These are phyloP conservation scores for Betula pendula DNA, from an alignment of 306 rosid genomes.

Conservation along the genomic window DNA sequence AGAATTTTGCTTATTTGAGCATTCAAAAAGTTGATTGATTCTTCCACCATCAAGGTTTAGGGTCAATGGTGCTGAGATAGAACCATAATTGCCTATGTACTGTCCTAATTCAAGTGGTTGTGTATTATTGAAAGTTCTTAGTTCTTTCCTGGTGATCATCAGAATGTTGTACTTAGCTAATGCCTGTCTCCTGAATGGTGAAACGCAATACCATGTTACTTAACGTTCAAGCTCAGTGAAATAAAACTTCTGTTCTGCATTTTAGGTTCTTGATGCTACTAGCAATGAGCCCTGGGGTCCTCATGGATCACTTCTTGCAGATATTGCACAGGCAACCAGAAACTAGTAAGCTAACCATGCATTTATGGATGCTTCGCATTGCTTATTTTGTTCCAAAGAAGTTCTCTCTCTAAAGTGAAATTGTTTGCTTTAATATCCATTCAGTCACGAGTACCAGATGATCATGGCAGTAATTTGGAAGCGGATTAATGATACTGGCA, in stretches of 20 bases:
- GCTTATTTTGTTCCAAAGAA: slow-evolving; percentile 14
- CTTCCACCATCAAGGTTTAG: background rate
- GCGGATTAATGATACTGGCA: slow-evolving; percentile 95
- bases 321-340: slow-evolving; percentile 87
- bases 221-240: background rate
- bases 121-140: background rate
- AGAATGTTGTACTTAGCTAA: background rate
- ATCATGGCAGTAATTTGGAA: slow-evolving; percentile 94
- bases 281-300: slow-evolving; percentile 99
- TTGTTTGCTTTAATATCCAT: slow-evolving; percentile 12
- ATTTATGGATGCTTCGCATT: slow-evolving; percentile 28
- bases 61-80: background rate
- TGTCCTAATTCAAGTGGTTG: background rate
- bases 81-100: background rate
- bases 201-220: slow-evolving; percentile 8
- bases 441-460: slow-evolving; percentile 97
- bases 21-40: background rate
- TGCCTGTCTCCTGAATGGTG: background rate
- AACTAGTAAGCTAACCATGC: slow-evolving; percentile 65
- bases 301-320: slow-evolving; percentile 97
- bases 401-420: slow-evolving; percentile 15
- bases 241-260: slow-evolving; percentile 1
- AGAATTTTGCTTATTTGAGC: slow-evolving; percentile 14
- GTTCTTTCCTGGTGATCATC: slow-evolving; percentile 5
- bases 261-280: slow-evolving; percentile 95